These are phyloP conservation scores for Fusarium sp. DNA, from an alignment of 2,329 filamentous ascomycete genomes.

Conservation along the genomic window DNA sequence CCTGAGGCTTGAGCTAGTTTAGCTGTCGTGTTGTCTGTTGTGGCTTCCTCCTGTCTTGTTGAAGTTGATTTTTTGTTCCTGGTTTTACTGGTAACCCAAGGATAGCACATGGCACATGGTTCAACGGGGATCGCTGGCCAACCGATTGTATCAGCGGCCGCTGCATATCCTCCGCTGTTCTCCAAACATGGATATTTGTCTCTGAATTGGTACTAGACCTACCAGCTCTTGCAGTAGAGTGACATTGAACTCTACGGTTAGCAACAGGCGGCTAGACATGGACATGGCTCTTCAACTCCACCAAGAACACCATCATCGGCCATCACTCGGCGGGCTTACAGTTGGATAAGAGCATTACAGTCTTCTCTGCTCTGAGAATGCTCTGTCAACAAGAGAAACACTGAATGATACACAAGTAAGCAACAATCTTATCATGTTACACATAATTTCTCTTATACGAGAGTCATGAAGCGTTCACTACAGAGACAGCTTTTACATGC, in stretches of 20 bases:
- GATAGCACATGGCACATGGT: slow-evolving; percentile 30
- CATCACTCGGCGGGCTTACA: slow-evolving; percentile 30
- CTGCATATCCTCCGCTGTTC: slow-evolving; percentile 27
- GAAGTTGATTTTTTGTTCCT: slow-evolving; percentile 17
- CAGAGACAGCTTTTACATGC: slow-evolving; percentile 33
- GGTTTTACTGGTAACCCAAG: slow-evolving; percentile 7
- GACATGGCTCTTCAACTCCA: slow-evolving; percentile 34
- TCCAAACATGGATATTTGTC: slow-evolving; percentile 26
- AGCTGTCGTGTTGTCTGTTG: slow-evolving; percentile 8
- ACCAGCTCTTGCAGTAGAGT: slow-evolving; percentile 32
- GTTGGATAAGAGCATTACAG: background rate
- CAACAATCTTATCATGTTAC: slow-evolving; percentile 15
- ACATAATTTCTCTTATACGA: slow-evolving; percentile 31
- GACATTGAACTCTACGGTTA: slow-evolving; percentile 32
- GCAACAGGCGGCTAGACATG: slow-evolving; percentile 28
- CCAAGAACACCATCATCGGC: slow-evolving; percentile 38
- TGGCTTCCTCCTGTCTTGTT: slow-evolving; percentile 18
- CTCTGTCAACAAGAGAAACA: slow-evolving; percentile 4
- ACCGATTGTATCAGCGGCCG: slow-evolving; percentile 35
- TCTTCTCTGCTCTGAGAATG: background rate
- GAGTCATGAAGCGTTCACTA: slow-evolving; percentile 30
- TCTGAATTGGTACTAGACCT: slow-evolving; percentile 22
- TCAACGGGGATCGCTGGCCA: slow-evolving; percentile 17
- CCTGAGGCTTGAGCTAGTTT: slow-evolving; percentile 39
- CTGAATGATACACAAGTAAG: background rate